Base-by-base conservation (phyloP, 495 filamentous ascomycete species). In the Aspergillus olivimuriae region DNA sequence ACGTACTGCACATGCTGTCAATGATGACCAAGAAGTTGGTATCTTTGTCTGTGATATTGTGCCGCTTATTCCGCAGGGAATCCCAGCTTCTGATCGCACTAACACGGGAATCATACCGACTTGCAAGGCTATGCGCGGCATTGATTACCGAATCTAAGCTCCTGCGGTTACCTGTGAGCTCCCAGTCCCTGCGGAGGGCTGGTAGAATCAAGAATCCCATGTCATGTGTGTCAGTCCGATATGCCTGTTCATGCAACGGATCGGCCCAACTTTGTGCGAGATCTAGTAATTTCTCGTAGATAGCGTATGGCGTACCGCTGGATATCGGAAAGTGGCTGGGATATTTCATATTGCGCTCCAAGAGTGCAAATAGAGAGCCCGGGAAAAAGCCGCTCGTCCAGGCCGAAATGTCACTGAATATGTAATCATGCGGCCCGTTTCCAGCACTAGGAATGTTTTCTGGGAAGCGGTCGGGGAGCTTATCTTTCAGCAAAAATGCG, bases 1-100 rank as follows among this genome's bases (percentile, higher is more conserved):
- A 42, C 39, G 10, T 21, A 42, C 39, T 64, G 24, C 38, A 46
- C 66, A 70, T 67, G 55, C 66, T 70, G 46, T 70, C 69, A 21
- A 72, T 57, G 39, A 72, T 72, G 20, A 70, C 57, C 7, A 65
- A 34, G 38, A 66, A 68, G 12, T 63, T 53, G 19, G 56, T 54
- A 8, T 50, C 38, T 18, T 53, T 44, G 3, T 49, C 47, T 1
- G 20, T 32, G 9, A 55, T 55, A 2, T 34, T 9, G 12, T 48
- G 34, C 5, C 43, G 34, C 10, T 28, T 31, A 20, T 48, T 46
- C 10, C 14, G 4, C 12, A 47, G 41, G 6, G 11, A 11, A 34
- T 69, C 61, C 67, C 65, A 70, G 44, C 62, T 66, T n/a, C 69
- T 45, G 31, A 69, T 68, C 2, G 67, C 61, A 15, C 57, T 53